Evolutionary conservation across 148 eudicot species (phyloP).

Genomic region (Arctostaphylos glauca): DNA sequence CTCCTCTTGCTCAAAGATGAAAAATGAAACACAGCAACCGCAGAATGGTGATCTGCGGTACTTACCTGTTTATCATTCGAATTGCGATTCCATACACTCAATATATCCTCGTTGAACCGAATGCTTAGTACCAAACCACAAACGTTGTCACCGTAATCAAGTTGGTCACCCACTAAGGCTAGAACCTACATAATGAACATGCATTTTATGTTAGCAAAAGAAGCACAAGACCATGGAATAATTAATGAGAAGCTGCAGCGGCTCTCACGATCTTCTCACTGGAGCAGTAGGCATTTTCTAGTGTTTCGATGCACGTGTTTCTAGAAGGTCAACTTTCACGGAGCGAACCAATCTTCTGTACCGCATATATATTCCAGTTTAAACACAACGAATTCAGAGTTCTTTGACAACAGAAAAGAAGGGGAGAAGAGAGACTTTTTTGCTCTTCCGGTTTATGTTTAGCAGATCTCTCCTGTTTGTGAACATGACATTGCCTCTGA

Average conservation of each 20-base stretch:
- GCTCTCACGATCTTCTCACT: too few relatives aligned
- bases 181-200: constrained; percentile 46
- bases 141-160: constrained; percentile 79
- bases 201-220: too few relatives aligned
- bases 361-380: neutral
- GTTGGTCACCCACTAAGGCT: constrained; percentile 89
- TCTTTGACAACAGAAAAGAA: neutral
- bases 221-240: too few relatives aligned
- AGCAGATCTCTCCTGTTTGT: neutral
- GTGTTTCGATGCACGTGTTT: too few relatives aligned
- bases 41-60: neutral
- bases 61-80: constrained; percentile 89
- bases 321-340: too few relatives aligned
- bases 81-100: constrained; percentile 94
- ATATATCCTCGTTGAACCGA: constrained; percentile 84
- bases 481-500: neutral
- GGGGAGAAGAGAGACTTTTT: neutral
- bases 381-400: neutral
- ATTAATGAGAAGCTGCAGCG: too few relatives aligned
- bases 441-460: neutral
- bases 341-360: too few relatives aligned
- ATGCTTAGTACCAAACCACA: constrained; percentile 92
- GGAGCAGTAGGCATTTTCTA: too few relatives aligned
- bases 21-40: neutral
- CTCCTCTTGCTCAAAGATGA: neutral